These are phyloP conservation scores for Linnemannia exigua DNA, from an alignment of 192 early-diverging fungal species.

Conservation along the genomic window DNA sequence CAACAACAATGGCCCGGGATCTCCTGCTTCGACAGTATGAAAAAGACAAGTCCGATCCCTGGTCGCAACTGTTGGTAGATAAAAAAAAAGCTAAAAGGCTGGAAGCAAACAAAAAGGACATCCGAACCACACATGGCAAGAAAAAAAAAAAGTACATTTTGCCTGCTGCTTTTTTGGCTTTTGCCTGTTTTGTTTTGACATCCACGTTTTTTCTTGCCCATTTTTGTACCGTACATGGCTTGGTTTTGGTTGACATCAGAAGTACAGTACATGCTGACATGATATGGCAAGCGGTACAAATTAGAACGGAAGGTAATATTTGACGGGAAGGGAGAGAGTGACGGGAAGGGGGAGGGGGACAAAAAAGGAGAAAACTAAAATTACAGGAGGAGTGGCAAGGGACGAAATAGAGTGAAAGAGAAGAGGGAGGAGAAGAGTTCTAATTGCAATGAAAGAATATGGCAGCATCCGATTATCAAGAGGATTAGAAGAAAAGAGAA, in stretches of 20 bases:
- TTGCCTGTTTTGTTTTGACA: too few relatives aligned
- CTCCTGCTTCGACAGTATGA: too few relatives aligned
- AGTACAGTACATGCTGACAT: background rate
- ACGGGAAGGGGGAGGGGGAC: too few relatives aligned
- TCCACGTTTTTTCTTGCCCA: too few relatives aligned
- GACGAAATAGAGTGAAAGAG: background rate
- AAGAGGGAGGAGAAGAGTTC: background rate
- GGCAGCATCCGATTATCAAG: background rate
- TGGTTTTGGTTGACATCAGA: background rate
- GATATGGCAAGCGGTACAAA: background rate
- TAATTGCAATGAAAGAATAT: background rate
- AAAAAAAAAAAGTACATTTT: too few relatives aligned
- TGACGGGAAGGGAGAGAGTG: background rate
- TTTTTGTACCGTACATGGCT: background rate
- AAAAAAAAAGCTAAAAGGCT: background rate
- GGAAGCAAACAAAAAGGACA: background rate
- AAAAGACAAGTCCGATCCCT: too few relatives aligned
- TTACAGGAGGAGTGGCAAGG: too few relatives aligned
- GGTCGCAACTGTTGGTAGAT: too few relatives aligned
- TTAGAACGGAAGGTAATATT: background rate
- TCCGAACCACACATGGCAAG: too few relatives aligned
- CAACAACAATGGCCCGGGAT: too few relatives aligned
- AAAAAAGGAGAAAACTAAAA: constrained; percentile 15
- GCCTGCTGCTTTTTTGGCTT: too few relatives aligned
- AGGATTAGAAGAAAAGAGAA: background rate